phyloP scores from a whole-genome alignment of 2,329 filamentous ascomycete species.

The Verticillium dahliae region DNA sequence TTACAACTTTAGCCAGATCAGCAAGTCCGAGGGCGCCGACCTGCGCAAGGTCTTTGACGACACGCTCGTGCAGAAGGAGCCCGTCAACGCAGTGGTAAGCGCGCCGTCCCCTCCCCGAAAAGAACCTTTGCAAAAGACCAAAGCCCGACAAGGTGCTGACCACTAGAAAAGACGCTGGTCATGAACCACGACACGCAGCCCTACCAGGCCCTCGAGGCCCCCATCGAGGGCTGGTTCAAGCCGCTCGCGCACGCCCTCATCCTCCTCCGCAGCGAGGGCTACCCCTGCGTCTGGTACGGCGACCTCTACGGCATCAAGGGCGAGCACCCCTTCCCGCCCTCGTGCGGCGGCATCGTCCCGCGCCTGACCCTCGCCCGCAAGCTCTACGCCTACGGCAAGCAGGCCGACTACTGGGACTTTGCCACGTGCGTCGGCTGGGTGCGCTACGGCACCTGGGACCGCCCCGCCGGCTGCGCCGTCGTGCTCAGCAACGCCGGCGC shows the following conservation, averaged over 20 bases:
- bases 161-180: conserved; percentile 50
- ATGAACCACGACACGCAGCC: conserved; percentile 64
- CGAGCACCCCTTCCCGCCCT: conserved; percentile 39
- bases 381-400: conserved; percentile 60
- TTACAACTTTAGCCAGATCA: conserved; percentile 58
- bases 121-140: no score
- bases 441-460: conserved; percentile 37
- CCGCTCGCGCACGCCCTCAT: conserved; percentile 67
- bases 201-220: conserved; percentile 37
- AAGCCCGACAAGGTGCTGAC: no score
- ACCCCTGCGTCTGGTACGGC: conserved; percentile 65
- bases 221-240: conserved; percentile 62
- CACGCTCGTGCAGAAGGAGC: conserved; percentile 42
- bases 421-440: conserved; percentile 59
- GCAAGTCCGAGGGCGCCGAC: conserved; percentile 49
- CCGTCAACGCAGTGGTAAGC: conserved; percentile 27
- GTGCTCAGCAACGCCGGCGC: conserved; percentile 48
- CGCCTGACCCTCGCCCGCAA: conserved; percentile 55
- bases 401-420: conserved; percentile 57
- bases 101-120: no score
- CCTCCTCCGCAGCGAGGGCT: conserved; percentile 55
- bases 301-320: conserved; percentile 58
- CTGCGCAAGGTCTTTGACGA: conserved; percentile 57
- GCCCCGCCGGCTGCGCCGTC: conserved; percentile 44
- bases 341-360: conserved; percentile 48